phyloP scores from a whole-genome alignment of 2,329 filamentous ascomycete species.

The Phaeosphaeria sp. region DNA sequence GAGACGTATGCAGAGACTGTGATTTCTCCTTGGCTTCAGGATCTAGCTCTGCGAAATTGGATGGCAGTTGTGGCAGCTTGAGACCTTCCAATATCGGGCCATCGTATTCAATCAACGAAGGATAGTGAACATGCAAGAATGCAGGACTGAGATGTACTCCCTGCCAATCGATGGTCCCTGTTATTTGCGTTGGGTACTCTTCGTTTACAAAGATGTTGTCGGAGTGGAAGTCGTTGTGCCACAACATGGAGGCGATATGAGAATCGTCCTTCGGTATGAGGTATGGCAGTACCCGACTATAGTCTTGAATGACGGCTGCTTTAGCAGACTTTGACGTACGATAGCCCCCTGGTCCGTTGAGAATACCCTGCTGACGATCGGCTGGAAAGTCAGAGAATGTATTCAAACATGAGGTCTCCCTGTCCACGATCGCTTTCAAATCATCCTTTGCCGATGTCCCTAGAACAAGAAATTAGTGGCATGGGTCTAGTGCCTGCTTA shows the following conservation, averaged over 20 bases:
- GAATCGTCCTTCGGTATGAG: conserved; percentile 9
- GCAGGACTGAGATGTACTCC: conserved; percentile 11
- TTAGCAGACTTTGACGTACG: conserved; percentile 15
- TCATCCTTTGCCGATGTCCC: conserved; percentile 20
- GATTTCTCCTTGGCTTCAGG: conserved; percentile 1
- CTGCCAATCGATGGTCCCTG: conserved; percentile 33
- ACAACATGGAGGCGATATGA: conserved; percentile 19
- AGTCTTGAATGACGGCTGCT: conserved; percentile 15
- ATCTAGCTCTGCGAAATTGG: conserved; percentile 9
- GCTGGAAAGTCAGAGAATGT: not conserved
- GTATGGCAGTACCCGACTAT: not conserved
- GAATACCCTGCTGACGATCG: conserved; percentile 9
- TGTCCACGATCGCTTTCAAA: conserved; percentile 29
- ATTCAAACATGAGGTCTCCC: conserved; percentile 38
- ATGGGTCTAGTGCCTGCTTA: not conserved
- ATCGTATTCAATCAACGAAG: conserved; percentile 13
- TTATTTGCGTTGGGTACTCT: conserved; percentile 10
- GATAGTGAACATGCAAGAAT: conserved; percentile 9
- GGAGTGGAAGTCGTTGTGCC: conserved; percentile 28
- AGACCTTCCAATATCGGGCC: conserved; percentile 6
- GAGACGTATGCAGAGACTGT: conserved; percentile 3
- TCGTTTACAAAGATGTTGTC: conserved; percentile 28
- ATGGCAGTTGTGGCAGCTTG: conserved; percentile 4
- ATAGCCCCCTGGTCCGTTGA: conserved; percentile 16
- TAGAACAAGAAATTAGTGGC: conserved; percentile 2